Base-by-base conservation (phyloP, 1,284 basidiomycete species). In the Austropuccinia psidii region DNA sequence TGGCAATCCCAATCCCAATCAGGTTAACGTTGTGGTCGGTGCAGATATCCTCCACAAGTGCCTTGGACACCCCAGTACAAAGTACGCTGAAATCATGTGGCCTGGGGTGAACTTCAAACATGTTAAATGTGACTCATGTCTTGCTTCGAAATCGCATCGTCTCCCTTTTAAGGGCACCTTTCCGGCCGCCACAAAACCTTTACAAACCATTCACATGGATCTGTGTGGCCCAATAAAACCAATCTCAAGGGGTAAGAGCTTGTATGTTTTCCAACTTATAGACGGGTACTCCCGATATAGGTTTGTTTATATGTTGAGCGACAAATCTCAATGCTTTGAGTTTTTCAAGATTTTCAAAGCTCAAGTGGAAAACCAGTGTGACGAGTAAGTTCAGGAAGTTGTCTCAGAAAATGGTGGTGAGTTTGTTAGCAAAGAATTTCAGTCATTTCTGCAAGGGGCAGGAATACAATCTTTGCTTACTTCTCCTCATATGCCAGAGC, bases 131-230 rank as follows among this genome's bases (percentile, higher is more conserved):
- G 21, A 39, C 4, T 27, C 24, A 5, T 67, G 64, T 27, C n/a
- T 52, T 52, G n/a, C 17, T 2, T 29, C 67, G 9, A 72, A 72
- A 54, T 39, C 47, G 54, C 57, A 61, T 33, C 15, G 21, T 15
- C 45, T 50, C 47, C 37, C 57, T 1, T 72, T 72, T 29, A 1
- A 17, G 9, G 45, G 58, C 4, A 5, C 6, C 15, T 52, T 72
- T 43, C 45, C 69, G 13, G 62, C 24, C 1, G 35, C 58, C 31
- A 9, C 17, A 39, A 9, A 52, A 2, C 47, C 57, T 7, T 24
- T 72, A 9, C 43, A 50, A 13, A 35, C 33, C 8, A 29, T 61
- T n/a, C 68, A 72, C 47, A 72, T 60, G 55, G 68, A 70, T 43
- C 45, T 70, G 11, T 60, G 67, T 47, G 54, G 67, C 9, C 52